Evolutionary conservation across 108 stramenopile genomes (phyloP).

Genomic region (Nitzschia sp.): DNA sequence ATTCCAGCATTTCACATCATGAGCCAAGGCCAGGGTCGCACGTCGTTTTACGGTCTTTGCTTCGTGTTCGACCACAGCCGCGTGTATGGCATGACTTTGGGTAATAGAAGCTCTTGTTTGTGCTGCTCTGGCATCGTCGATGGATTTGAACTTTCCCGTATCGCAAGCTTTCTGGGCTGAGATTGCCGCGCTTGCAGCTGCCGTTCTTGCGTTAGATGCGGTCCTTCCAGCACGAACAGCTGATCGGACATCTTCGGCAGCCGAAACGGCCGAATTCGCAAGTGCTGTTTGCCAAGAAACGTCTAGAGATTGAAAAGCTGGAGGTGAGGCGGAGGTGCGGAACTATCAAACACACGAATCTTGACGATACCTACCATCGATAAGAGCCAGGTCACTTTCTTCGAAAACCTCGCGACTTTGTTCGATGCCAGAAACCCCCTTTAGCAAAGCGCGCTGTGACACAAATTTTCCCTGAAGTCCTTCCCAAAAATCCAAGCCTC

Average conservation of each 20-base stretch:
- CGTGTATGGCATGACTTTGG: slow-evolving; percentile 84
- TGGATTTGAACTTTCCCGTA: slow-evolving; percentile 43
- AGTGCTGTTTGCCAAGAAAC: slow-evolving; percentile 83
- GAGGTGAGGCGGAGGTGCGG: neutral
- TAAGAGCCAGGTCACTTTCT: slow-evolving; percentile 51
- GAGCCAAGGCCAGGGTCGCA: slow-evolving; percentile 76
- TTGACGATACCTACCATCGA: slow-evolving; percentile 60
- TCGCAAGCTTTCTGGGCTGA: slow-evolving; percentile 52
- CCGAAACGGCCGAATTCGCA: slow-evolving; percentile 71
- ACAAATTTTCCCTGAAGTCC: slow-evolving; percentile 75
- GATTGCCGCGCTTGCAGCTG: slow-evolving; percentile 51
- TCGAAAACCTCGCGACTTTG: slow-evolving; percentile 48
- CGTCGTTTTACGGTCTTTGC: slow-evolving; percentile 71
- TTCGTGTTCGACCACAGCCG: slow-evolving; percentile 87
- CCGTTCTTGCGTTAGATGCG: slow-evolving; percentile 64
- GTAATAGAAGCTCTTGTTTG: slow-evolving; percentile 70
- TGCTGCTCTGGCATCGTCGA: slow-evolving; percentile 65
- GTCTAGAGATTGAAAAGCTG: slow-evolving; percentile 34
- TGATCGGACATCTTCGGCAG: slow-evolving; percentile 74
- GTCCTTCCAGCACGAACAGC: slow-evolving; percentile 72
- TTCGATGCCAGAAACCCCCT: slow-evolving; percentile 66
- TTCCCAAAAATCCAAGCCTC: slow-evolving; percentile 81
- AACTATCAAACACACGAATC: neutral
- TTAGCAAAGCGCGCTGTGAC: slow-evolving; percentile 67
- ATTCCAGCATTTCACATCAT: slow-evolving; percentile 89